Conservation (phyloP, 176 grass and related monocot genomes). For the Oryza coarctata region DNA sequence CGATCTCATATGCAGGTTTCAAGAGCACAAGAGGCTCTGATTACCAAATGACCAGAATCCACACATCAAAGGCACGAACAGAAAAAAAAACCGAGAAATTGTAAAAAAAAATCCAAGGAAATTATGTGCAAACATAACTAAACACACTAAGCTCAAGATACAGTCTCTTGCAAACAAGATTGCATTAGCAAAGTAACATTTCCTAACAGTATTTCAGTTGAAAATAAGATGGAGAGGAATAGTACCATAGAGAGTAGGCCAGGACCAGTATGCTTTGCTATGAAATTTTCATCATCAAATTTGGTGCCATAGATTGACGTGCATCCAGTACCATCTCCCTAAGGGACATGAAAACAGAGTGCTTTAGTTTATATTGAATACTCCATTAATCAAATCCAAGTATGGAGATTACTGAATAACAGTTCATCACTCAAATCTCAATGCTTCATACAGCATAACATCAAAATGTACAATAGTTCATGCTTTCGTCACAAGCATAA, state of each 20-base stretch:
- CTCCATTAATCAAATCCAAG: background rate
- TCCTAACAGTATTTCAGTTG: background rate
- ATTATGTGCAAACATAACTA: background rate
- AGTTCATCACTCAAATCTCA: background rate
- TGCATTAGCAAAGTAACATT: background rate
- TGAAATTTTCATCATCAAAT: constrained; percentile 99
- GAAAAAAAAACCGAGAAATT: background rate
- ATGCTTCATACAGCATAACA: background rate
- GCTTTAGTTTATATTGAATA: constrained; percentile 19
- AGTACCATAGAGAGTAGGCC: constrained; percentile 91
- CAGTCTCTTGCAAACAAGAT: background rate
- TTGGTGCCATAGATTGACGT: constrained; percentile 83
- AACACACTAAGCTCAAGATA: background rate
- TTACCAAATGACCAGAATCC: background rate
- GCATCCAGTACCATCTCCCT: constrained; percentile 95
- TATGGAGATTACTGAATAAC: constrained; percentile 3
- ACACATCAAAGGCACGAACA: background rate
- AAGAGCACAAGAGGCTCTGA: background rate
- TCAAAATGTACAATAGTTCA: background rate
- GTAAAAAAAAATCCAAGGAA: background rate
- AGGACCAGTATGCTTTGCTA: constrained; percentile 90
- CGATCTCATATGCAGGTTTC: background rate
- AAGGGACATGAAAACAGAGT: constrained; percentile 16
- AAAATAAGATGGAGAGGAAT: background rate
- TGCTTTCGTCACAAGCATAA: background rate